These are phyloP conservation scores for Mycena capillaripes DNA, from an alignment of 768 basidiomycete genomes.

Conservation along the genomic window DNA sequence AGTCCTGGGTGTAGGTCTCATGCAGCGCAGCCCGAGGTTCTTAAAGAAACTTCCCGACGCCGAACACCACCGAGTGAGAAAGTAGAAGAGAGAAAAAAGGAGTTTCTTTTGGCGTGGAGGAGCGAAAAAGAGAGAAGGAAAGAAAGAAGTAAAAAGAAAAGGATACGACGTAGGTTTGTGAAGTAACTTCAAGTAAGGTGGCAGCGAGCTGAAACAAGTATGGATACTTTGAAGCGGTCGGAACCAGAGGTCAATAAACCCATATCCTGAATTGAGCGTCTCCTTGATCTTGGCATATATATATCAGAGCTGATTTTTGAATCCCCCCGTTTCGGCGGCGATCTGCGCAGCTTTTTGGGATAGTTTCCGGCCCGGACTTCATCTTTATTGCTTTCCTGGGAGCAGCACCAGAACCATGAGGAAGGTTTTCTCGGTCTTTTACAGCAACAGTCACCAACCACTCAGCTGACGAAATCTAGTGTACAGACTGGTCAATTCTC, in stretches of 20 bases:
- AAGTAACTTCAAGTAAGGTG: too few relatives aligned
- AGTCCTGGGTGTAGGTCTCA: too few relatives aligned
- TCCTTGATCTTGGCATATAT: not conserved
- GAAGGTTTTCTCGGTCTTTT: not conserved
- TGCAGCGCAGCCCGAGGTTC: too few relatives aligned
- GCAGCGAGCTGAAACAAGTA: too few relatives aligned
- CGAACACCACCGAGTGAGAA: too few relatives aligned
- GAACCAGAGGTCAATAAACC: not conserved
- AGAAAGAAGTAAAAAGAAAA: too few relatives aligned
- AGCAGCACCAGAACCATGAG: not conserved
- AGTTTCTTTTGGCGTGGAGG: too few relatives aligned
- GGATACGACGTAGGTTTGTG: too few relatives aligned
- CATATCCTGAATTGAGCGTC: not conserved
- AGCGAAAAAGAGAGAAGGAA: too few relatives aligned
- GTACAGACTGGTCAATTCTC: slow-evolving; percentile 12
- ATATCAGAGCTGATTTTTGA: not conserved
- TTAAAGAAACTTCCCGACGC: too few relatives aligned
- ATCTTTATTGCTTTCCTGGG: too few relatives aligned
- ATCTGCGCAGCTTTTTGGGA: not conserved
- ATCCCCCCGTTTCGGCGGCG: not conserved
- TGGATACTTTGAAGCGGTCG: not conserved
- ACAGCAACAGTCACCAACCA: not conserved
- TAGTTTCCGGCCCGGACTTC: not conserved
- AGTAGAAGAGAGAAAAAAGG: too few relatives aligned
- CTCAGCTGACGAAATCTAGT: slow-evolving; percentile 8